Conservation (phyloP, 2,329 filamentous ascomycete genomes). For the Nectriaceae sp. region DNA sequence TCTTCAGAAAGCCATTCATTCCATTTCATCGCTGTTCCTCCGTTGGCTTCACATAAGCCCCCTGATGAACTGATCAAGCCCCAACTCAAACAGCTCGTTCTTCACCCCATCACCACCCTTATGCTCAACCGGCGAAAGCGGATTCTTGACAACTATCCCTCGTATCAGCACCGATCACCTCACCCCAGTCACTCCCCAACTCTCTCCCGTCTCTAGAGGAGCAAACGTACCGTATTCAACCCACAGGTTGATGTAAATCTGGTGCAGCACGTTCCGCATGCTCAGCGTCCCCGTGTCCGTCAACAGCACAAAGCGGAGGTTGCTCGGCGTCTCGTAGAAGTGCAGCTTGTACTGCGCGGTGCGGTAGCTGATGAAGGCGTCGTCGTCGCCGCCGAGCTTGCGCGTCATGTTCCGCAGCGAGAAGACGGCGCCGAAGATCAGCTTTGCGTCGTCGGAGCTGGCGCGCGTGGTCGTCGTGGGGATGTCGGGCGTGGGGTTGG, state of each 20-base stretch:
- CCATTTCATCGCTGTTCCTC: too few species aligned
- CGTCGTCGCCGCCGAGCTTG: slow-evolving; percentile 90
- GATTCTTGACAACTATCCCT: slow-evolving; percentile 67
- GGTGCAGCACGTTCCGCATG: slow-evolving; percentile 91
- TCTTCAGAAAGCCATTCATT: too few species aligned
- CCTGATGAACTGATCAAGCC: slow-evolving; percentile 76
- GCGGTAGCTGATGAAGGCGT: slow-evolving; percentile 92
- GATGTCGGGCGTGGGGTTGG: slow-evolving; percentile 44
- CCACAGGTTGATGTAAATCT: slow-evolving; percentile 98
- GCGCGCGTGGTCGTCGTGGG: slow-evolving; percentile 20
- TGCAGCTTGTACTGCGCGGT: slow-evolving; percentile 97
- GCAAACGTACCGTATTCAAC: slow-evolving; percentile 79
- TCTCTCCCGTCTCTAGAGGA: background rate
- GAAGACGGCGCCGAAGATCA: slow-evolving; percentile 96
- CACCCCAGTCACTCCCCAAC: background rate
- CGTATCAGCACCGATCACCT: slow-evolving; percentile 3
- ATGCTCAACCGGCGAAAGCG: slow-evolving; percentile 68
- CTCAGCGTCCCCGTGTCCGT: slow-evolving; percentile 87
- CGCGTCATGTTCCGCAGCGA: slow-evolving; percentile 95
- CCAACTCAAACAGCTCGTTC: slow-evolving; percentile 71
- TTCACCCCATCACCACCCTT: slow-evolving; percentile 68
- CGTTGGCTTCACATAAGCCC: slow-evolving; percentile 57
- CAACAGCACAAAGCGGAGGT: slow-evolving; percentile 94
- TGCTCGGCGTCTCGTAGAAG: slow-evolving; percentile 97
- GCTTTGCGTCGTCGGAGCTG: slow-evolving; percentile 82